Conservation (phyloP, 2,329 filamentous ascomycete species). For the Ceratocystis variospora region DNA sequence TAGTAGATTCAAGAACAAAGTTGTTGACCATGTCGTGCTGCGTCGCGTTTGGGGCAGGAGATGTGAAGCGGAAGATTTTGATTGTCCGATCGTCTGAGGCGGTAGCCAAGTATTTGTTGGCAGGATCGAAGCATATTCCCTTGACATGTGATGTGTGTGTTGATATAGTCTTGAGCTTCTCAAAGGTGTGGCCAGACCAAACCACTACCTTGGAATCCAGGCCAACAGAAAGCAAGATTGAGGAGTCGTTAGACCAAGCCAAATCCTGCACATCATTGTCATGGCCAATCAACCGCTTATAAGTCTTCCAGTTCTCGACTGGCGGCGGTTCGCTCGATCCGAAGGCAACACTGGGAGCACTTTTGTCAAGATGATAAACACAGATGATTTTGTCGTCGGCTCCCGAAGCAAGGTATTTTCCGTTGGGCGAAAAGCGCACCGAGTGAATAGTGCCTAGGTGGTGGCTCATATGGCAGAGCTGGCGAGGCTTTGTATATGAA, state of each 20-base stretch:
- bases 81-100: conserved; percentile 94
- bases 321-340: conserved; percentile 81
- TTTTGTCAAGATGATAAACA: conserved; percentile 81
- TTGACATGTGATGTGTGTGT: conserved; percentile 97
- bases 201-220: conserved; percentile 96
- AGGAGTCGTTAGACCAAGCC: conserved; percentile 92
- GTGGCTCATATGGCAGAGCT: conserved; percentile 96
- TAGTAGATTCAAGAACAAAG: conserved; percentile 87
- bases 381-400: conserved; percentile 99
- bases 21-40: conserved; percentile 95
- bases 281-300: conserved; percentile 83
- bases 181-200: conserved; percentile 96
- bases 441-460: conserved; percentile 96
- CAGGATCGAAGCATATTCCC: conserved; percentile 94
- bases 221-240: conserved; percentile 87
- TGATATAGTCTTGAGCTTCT: conserved; percentile 87
- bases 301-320: conserved; percentile 95
- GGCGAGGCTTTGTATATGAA: conserved; percentile 63
- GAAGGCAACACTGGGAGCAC: conserved; percentile 65
- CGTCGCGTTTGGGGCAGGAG: conserved; percentile 78
- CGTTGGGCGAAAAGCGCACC: conserved; percentile 90
- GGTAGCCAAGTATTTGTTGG: conserved; percentile 98
- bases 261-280: conserved; percentile 98
- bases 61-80: conserved; percentile 90
- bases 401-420: conserved; percentile 87